A percentile compares a stretch with the other conserved stretches of the same genome.
Conservation (phyloP, 1,139 yeast genomes). For the Pichia sorboxylosa region DNA sequence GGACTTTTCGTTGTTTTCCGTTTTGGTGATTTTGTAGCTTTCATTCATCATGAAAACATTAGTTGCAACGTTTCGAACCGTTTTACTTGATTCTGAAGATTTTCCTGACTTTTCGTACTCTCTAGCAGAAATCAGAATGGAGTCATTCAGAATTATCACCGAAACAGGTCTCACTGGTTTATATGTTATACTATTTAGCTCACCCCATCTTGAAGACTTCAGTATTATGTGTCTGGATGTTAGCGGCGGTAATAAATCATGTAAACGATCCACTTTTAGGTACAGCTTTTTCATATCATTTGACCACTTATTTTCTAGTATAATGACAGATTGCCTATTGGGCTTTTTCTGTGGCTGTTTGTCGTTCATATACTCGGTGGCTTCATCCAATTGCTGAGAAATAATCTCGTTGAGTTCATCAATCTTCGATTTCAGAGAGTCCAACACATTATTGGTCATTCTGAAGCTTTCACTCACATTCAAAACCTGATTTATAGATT, state of each 20-base stretch:
- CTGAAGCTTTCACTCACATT: conserved; percentile 56
- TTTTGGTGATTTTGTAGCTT: conserved; percentile 33
- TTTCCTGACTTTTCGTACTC: background rate
- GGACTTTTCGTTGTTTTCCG: conserved; percentile 7
- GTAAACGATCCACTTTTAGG: conserved; percentile 84
- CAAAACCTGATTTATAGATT: conserved; percentile 62
- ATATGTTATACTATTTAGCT: conserved; percentile 76
- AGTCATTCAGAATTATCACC: conserved; percentile 67
- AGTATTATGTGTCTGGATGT: conserved; percentile 65
- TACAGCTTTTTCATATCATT: conserved; percentile 60
- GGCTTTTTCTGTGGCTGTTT: conserved; percentile 50
- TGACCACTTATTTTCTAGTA: conserved; percentile 77
- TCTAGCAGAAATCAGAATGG: conserved; percentile 61
- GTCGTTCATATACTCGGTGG: conserved; percentile 27
- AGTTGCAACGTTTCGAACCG: conserved; percentile 41
- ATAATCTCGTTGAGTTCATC: conserved; percentile 52
- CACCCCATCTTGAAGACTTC: conserved; percentile 53
- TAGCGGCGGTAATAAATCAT: conserved; percentile 60
- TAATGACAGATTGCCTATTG: conserved; percentile 12
- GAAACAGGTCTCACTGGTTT: conserved; percentile 57
- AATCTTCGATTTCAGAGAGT: conserved; percentile 48
- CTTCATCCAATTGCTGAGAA: conserved; percentile 53
- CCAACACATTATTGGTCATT: conserved; percentile 52
- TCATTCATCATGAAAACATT: conserved; percentile 45
- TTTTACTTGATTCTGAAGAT: conserved; percentile 14